Conservation (phyloP, 2,329 filamentous ascomycete species). For the Phyllosticta paracitricarpa region DNA sequence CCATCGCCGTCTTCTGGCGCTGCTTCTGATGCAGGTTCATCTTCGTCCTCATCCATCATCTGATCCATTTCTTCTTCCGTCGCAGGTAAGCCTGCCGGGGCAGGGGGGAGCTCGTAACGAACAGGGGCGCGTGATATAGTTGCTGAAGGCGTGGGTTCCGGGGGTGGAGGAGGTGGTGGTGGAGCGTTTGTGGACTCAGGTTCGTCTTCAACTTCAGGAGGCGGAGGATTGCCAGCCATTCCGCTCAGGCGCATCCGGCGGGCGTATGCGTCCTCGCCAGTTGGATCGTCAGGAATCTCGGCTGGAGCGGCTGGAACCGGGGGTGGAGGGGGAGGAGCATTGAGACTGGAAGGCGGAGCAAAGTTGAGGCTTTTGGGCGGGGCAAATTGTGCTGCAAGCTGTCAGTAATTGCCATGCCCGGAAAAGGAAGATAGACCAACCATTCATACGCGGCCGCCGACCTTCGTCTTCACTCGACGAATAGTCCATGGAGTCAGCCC, state of each 20-base stretch:
- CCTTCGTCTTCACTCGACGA: conserved; percentile 41
- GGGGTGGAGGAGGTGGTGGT: conserved; percentile 6
- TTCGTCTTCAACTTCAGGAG: conserved; percentile 16
- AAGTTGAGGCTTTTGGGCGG: conserved; percentile 39
- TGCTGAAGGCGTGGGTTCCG: not conserved
- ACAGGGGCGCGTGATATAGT: conserved; percentile 72
- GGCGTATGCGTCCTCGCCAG: conserved; percentile 60
- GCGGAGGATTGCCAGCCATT: conserved; percentile 19
- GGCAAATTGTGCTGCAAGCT: conserved; percentile 36
- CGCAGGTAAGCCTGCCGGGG: conserved; percentile 34
- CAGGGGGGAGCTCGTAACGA: conserved; percentile 52
- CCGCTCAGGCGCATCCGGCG: conserved; percentile 49
- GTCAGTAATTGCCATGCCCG: not conserved
- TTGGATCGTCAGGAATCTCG: conserved; percentile 40
- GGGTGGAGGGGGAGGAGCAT: conserved; percentile 18
- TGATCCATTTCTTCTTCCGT: conserved; percentile 44
- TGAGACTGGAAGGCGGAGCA: conserved; percentile 39
- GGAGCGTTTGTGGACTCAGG: not conserved
- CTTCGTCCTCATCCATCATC: conserved; percentile 21
- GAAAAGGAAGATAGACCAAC: conserved; percentile 26
- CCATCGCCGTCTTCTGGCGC: conserved; percentile 18
- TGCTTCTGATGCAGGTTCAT: not conserved
- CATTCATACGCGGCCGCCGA: conserved; percentile 30
- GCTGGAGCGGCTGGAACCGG: conserved; percentile 15
- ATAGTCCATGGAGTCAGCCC: conserved; percentile 4